Evolutionary conservation across 495 filamentous ascomycete genomes (phyloP).

Genomic region (Venustampulla echinocandica): DNA sequence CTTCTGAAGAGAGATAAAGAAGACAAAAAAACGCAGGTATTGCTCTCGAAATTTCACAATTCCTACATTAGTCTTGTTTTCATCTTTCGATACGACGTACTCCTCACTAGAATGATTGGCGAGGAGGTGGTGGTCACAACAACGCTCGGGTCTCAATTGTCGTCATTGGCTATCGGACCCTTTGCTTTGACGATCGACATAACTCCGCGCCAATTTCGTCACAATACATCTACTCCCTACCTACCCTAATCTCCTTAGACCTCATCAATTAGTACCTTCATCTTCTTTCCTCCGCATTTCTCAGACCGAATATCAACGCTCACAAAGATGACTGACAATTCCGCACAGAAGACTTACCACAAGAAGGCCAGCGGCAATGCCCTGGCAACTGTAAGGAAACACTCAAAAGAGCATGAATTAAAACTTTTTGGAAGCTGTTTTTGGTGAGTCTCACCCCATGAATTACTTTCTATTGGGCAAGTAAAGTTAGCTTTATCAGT

Average conservation of each 20-base stretch:
- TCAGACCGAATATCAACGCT: slow-evolving; percentile 3
- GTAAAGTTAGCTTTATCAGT: slow-evolving; percentile 6
- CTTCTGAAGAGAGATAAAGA: slow-evolving; percentile 60
- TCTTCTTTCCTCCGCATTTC: background rate
- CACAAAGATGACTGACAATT: slow-evolving; percentile 15
- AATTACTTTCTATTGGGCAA: background rate
- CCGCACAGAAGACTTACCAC: slow-evolving; percentile 64
- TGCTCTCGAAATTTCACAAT: slow-evolving; percentile 23
- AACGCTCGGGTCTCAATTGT: too few species aligned
- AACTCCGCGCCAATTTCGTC: background rate
- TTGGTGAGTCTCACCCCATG: slow-evolving; percentile 51
- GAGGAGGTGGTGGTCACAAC: too few species aligned
- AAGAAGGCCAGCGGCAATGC: slow-evolving; percentile 77
- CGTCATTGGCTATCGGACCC: too few species aligned
- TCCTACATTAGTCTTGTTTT: slow-evolving; percentile 1
- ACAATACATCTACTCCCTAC: background rate
- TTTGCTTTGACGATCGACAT: too few species aligned
- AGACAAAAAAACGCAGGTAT: slow-evolving; percentile 58
- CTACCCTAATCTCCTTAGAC: background rate
- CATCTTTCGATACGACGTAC: too few species aligned
- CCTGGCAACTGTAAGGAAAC: slow-evolving; percentile 61
- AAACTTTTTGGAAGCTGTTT: slow-evolving; percentile 88
- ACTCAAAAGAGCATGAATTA: slow-evolving; percentile 59
- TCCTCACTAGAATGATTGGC: too few species aligned
- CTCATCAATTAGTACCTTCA: too few species aligned